phyloP scores from a whole-genome alignment of 2,329 filamentous ascomycete species.

The Beauveria varroae region DNA sequence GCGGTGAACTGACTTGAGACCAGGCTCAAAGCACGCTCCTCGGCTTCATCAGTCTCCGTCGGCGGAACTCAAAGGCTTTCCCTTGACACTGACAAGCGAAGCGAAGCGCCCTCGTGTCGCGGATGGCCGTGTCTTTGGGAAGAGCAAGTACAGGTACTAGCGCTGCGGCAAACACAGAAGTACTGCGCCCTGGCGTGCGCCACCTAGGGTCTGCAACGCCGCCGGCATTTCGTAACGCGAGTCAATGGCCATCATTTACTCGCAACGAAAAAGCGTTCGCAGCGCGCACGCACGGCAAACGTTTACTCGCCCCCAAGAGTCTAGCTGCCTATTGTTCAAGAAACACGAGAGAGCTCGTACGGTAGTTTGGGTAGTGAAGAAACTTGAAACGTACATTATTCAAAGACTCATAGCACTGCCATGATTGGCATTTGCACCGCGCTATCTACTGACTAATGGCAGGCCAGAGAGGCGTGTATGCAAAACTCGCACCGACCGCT shows the following conservation, averaged over 20 bases:
- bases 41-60: too few relatives aligned
- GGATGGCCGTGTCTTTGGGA: too few relatives aligned
- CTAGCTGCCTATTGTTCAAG: neutral
- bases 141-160: neutral
- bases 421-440: neutral
- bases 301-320: too few relatives aligned
- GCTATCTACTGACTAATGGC: conserved; percentile 6
- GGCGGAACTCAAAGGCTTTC: neutral
- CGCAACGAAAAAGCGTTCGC: neutral
- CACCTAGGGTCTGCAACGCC: neutral
- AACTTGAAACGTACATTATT: neutral
- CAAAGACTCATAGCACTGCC: neutral
- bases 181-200: neutral
- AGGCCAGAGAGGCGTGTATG: neutral
- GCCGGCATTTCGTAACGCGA: neutral
- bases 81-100: neutral
- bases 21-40: too few relatives aligned
- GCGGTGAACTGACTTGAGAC: too few relatives aligned
- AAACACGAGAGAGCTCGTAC: neutral
- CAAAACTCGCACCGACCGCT: conserved; percentile 3
- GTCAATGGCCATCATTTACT: neutral
- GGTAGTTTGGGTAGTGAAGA: neutral
- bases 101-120: neutral
- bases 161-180: neutral
- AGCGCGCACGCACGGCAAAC: neutral